Conservation (phyloP, 1,139 yeast species). For the Saccharomyces hybrid region DNA sequence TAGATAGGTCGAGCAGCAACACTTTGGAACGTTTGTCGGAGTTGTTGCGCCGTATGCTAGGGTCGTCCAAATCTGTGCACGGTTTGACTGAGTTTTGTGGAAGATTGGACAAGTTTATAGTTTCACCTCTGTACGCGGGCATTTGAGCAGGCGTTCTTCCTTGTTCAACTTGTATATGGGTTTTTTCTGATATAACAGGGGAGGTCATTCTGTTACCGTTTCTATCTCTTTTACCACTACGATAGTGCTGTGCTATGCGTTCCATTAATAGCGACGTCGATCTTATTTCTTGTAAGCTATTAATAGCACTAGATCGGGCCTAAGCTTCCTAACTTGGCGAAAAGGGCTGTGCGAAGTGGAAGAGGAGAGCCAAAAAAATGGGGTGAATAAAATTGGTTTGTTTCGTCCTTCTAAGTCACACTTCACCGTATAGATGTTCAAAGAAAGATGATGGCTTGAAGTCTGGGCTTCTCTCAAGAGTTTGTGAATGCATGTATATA, state of each 20-base stretch:
- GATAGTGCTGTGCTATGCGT: background rate
- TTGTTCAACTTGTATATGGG: background rate
- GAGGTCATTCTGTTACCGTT: background rate
- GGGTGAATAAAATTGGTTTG: background rate
- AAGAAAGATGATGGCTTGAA: background rate
- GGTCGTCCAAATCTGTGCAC: background rate
- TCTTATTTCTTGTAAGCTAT: background rate
- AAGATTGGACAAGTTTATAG: background rate
- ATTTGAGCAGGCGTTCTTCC: background rate
- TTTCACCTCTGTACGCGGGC: background rate
- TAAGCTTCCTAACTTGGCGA: background rate
- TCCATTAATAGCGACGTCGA: background rate
- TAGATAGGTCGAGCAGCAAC: background rate
- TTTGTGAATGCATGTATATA: background rate
- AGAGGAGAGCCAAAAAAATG: background rate
- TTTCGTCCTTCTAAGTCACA: background rate
- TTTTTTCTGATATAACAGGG: background rate
- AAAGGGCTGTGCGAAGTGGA: background rate
- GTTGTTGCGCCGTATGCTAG: background rate
- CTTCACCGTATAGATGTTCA: background rate
- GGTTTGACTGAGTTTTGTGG: background rate
- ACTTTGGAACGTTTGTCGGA: background rate
- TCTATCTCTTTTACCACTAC: background rate
- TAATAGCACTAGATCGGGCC: background rate
- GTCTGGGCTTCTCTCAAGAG: background rate